Evolutionary conservation across 1,284 basidiomycete genomes (phyloP).

Genomic region (Naganishia cerealis): DNA sequence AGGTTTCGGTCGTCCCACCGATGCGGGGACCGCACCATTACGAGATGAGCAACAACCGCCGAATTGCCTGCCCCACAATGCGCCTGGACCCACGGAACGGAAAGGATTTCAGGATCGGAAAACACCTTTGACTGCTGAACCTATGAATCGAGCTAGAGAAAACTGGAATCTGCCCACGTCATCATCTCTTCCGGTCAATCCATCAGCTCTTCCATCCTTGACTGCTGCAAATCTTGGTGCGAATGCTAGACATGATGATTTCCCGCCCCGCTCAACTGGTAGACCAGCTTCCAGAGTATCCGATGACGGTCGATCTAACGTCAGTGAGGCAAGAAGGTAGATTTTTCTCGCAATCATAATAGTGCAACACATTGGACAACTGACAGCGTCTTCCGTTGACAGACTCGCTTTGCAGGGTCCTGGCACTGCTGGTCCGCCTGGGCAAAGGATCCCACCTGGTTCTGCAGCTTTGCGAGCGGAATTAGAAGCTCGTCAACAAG

Average conservation of each 20-base stretch:
- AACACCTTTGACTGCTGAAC: background rate
- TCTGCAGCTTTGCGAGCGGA: constrained; percentile 18
- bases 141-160: background rate
- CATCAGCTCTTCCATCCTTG: constrained; percentile 11
- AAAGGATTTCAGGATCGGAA: background rate
- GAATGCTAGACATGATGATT: constrained; percentile 7
- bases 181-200: constrained; percentile 5
- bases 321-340: constrained; percentile 12
- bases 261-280: background rate
- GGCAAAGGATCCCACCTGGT: constrained; percentile 6
- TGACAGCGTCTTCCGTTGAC: background rate
- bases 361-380: background rate
- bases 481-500: constrained; percentile 13
- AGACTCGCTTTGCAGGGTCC: constrained; percentile 8
- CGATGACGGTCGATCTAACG: constrained; percentile 8
- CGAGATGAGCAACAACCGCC: background rate
- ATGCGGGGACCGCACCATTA: background rate
- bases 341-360: background rate
- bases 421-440: constrained; percentile 12
- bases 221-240: constrained; percentile 13
- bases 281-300: constrained; percentile 5
- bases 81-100: background rate
- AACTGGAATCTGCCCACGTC: background rate
- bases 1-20: background rate
- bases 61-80: background rate